These are phyloP conservation scores for Rutstroemia sp. DNA, from an alignment of 2,329 filamentous ascomycete species.

Conservation along the genomic window DNA sequence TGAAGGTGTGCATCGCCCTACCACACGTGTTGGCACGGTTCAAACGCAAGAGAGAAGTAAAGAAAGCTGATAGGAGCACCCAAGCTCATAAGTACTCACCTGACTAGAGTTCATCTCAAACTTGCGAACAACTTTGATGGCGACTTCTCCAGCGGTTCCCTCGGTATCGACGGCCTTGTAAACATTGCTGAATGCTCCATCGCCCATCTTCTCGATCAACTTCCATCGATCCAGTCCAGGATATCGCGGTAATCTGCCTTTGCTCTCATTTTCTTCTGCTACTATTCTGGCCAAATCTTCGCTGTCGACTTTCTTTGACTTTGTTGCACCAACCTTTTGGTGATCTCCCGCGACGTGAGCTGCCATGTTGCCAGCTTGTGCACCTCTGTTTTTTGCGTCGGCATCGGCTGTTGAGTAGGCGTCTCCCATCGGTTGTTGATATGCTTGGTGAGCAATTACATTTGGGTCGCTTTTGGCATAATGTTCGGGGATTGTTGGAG, in stretches of 20 bases:
- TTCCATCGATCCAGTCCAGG: constrained; percentile 81
- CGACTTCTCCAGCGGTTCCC: constrained; percentile 69
- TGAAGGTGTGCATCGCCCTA: constrained; percentile 91
- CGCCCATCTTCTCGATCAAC: constrained; percentile 93
- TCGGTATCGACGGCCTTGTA: constrained; percentile 76
- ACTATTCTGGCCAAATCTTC: constrained; percentile 77
- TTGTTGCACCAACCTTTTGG: constrained; percentile 26
- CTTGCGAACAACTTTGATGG: constrained; percentile 98
- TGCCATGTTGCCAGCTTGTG: constrained; percentile 58
- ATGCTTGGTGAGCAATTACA: constrained; percentile 48
- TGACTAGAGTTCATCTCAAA: constrained; percentile 98
- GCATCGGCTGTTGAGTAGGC: constrained; percentile 56
- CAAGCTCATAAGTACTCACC: constrained; percentile 55
- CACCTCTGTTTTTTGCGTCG: constrained; percentile 58
- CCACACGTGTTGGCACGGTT: constrained; percentile 47
- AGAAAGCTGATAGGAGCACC: constrained; percentile 16
- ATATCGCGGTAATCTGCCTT: constrained; percentile 78
- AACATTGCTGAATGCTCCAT: constrained; percentile 97
- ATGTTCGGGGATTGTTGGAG: constrained; percentile 41
- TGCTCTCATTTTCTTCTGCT: constrained; percentile 82
- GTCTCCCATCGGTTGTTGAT: constrained; percentile 40
- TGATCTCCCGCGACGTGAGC: constrained; percentile 58
- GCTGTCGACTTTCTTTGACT: constrained; percentile 45
- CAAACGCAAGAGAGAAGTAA: constrained; percentile 22
- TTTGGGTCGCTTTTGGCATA: constrained; percentile 46